Conservation (phyloP, 306 rosid species). For the Cercis canadensis region DNA sequence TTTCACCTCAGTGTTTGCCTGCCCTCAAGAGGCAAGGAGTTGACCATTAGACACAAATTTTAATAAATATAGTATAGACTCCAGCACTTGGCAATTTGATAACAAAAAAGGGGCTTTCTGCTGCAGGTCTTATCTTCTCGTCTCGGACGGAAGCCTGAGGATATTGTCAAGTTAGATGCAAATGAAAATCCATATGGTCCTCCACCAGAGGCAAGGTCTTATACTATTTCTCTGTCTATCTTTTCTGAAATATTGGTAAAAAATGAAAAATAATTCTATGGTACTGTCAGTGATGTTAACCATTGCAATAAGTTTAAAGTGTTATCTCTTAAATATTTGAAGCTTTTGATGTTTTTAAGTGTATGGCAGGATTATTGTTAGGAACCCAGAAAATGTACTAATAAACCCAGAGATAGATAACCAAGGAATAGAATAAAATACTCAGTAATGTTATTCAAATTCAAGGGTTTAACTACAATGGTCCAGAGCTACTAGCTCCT, state of each 20-base stretch:
- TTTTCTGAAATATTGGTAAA: not conserved
- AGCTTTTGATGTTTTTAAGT: not conserved
- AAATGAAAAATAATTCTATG: slow-evolving; percentile 2
- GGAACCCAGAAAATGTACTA: too few relatives aligned
- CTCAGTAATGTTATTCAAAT: too few relatives aligned
- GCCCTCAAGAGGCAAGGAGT: slow-evolving; percentile 21
- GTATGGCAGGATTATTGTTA: not conserved
- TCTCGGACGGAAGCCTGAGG: slow-evolving; percentile 96
- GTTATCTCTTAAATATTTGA: not conserved
- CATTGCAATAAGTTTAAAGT: slow-evolving; percentile 1
- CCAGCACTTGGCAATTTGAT: too few relatives aligned
- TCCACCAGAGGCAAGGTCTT: slow-evolving; percentile 83
- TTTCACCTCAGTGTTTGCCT: not conserved
- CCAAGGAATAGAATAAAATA: too few relatives aligned
- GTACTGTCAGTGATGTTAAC: slow-evolving; percentile 19
- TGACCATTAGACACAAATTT: not conserved
- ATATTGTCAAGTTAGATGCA: slow-evolving; percentile 93
- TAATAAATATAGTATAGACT: not conserved
- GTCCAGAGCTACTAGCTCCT: too few relatives aligned
- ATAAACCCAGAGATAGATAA: too few relatives aligned
- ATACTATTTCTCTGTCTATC: not conserved
- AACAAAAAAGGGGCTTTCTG: slow-evolving; percentile 28
- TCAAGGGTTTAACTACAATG: too few relatives aligned
- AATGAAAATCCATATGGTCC: slow-evolving; percentile 99
- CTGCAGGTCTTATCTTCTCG: slow-evolving; percentile 77